A percentile compares a stretch with the other conserved stretches of the same genome.
Conservation (phyloP, 371 early-diverging fungal genomes). For the Capillidium rhysosporum region DNA sequence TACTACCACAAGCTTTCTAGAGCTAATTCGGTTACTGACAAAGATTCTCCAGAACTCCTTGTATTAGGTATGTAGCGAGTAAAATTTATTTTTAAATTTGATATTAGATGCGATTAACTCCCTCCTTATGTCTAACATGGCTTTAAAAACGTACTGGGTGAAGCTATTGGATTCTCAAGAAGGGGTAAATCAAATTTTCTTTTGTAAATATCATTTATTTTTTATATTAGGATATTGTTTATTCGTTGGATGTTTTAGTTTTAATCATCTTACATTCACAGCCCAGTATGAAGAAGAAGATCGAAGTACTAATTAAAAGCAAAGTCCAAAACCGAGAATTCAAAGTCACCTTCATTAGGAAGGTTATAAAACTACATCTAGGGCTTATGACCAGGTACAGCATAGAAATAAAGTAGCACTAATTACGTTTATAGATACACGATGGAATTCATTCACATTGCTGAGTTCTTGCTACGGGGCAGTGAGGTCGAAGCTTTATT, state of each 20-base stretch:
- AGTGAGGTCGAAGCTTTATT: conserved; percentile 22
- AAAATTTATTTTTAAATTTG: neutral
- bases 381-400: neutral
- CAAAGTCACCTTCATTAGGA: conserved; percentile 22
- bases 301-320: conserved; percentile 27
- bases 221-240: conserved; percentile 17
- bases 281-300: conserved; percentile 37
- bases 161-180: neutral
- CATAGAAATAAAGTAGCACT: conserved; percentile 12
- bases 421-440: conserved; percentile 31
- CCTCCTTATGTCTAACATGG: neutral
- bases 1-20: neutral
- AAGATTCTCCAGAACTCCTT: no score
- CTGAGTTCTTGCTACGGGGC: conserved; percentile 35
- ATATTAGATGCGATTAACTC: neutral
- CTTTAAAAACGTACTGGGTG: neutral
- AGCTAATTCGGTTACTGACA: neutral
- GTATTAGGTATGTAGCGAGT: neutral
- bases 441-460: conserved; percentile 29
- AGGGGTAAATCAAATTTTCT: neutral
- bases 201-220: conserved; percentile 1
- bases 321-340: conserved; percentile 30
- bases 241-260: conserved; percentile 37
- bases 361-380: conserved; percentile 18
- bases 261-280: conserved; percentile 42